Evolutionary conservation across 2,329 filamentous ascomycete species (phyloP).

Genomic region (Pyricularia pennisetigena): DNA sequence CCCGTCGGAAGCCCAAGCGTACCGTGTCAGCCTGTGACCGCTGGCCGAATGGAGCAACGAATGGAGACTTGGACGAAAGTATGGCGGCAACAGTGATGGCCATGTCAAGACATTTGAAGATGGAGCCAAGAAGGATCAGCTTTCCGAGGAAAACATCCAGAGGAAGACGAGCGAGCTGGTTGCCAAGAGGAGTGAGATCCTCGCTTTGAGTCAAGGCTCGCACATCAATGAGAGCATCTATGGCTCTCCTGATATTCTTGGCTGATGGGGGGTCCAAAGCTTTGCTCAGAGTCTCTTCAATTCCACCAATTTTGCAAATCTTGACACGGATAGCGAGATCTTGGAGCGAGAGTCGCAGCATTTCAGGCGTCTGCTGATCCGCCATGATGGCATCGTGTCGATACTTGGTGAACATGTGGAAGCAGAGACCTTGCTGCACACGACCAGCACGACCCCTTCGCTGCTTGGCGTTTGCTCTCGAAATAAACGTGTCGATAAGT

Average conservation of each 20-base stretch:
- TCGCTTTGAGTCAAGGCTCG: conserved; percentile 74
- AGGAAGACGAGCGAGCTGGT: conserved; percentile 78
- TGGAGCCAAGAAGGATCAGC: conserved; percentile 73
- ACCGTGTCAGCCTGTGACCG: conserved; percentile 74
- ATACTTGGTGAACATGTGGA: conserved; percentile 88
- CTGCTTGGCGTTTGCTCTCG: conserved; percentile 90
- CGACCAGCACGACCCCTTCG: conserved; percentile 86
- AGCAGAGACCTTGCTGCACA: conserved; percentile 91
- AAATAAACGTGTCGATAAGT: conserved; percentile 91
- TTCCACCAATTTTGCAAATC: conserved; percentile 90
- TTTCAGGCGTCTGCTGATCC: conserved; percentile 92
- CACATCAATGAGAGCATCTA: conserved; percentile 89
- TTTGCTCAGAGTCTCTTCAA: conserved; percentile 79
- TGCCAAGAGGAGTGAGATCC: conserved; percentile 76
- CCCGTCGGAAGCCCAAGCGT: conserved; percentile 67
- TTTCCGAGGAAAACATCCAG: conserved; percentile 94
- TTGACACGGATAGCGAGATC: conserved; percentile 94
- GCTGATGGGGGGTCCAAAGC: conserved; percentile 83
- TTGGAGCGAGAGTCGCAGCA: conserved; percentile 87
- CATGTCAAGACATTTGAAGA: conserved; percentile 89
- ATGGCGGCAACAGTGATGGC: conserved; percentile 87
- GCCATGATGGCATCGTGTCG: conserved; percentile 78
- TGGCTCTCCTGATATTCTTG: conserved; percentile 86
- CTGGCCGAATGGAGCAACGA: conserved; percentile 77
- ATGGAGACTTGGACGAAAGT: conserved; percentile 88